A percentile compares a stretch with the other conserved stretches of the same genome.
phyloP scores from a whole-genome alignment of 352 stramenopile genomes.

The Pythium volutum region DNA sequence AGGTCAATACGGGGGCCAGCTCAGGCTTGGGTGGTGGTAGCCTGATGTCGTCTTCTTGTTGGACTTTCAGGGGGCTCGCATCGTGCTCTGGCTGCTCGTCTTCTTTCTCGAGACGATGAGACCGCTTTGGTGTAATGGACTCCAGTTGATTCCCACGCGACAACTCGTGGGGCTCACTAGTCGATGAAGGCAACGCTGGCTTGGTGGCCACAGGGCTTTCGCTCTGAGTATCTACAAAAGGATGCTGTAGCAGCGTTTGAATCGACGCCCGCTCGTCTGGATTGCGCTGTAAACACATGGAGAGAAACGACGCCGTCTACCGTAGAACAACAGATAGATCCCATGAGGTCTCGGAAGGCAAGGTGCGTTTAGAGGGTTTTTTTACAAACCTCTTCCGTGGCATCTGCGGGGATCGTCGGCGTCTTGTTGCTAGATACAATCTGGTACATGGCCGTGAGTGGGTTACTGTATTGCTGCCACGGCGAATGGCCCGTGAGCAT shows the following conservation, averaged over 20 bases:
- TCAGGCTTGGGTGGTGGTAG: background rate
- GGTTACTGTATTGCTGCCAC: conserved; percentile 87
- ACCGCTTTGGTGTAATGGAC: background rate
- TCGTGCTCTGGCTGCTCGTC: background rate
- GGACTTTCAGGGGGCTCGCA: background rate
- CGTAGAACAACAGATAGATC: background rate
- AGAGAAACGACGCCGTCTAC: conserved; percentile 57
- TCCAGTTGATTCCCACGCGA: background rate
- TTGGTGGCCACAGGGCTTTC: background rate
- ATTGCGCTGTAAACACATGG: conserved; percentile 61
- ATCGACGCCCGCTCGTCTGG: conserved; percentile 79
- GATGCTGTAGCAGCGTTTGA: conserved; percentile 86
- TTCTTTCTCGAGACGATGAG: background rate
- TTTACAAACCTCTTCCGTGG: conserved; percentile 44
- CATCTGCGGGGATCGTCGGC: conserved; percentile 53
- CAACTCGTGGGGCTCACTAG: background rate
- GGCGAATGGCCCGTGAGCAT: conserved; percentile 91
- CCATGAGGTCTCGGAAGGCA: background rate
- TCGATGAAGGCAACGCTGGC: background rate
- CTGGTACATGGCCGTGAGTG: conserved; percentile 90
- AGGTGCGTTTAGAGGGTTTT: background rate
- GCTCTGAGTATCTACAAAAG: conserved; percentile 67
- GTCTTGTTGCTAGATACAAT: conserved; percentile 76
- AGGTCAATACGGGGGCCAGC: background rate
- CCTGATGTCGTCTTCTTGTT: background rate